Evolutionary conservation across 2,329 filamentous ascomycete genomes (phyloP).

Genomic region (Cladorrhinum sp.): DNA sequence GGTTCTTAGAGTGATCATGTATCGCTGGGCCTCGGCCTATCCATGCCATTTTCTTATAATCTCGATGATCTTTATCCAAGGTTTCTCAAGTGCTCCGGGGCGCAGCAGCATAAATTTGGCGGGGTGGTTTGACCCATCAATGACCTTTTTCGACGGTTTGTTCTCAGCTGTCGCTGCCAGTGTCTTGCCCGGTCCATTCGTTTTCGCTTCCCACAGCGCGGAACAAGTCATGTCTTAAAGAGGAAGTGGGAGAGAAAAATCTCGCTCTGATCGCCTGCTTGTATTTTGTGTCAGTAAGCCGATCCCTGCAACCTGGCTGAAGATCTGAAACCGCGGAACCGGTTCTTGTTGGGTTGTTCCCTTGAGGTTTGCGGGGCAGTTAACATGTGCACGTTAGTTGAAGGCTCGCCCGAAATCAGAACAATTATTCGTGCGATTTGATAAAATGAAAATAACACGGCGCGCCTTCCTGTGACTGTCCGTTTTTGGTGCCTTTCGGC

Average conservation of each 20-base stretch:
- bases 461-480: neutral
- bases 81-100: too few relatives aligned
- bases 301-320: neutral
- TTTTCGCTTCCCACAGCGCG: neutral
- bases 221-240: neutral
- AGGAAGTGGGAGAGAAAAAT: neutral
- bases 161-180: neutral
- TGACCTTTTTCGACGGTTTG: neutral
- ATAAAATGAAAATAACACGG: neutral
- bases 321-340: neutral
- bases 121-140: too few relatives aligned
- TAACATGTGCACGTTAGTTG: too few relatives aligned
- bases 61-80: too few relatives aligned
- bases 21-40: too few relatives aligned
- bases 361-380: constrained; percentile 3
- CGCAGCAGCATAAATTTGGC: too few relatives aligned
- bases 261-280: neutral
- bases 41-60: too few relatives aligned
- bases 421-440: neutral
- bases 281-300: neutral
- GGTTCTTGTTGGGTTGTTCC: neutral
- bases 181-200: neutral
- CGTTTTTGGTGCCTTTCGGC: neutral
- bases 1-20: too few relatives aligned
- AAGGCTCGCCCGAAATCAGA: neutral